Percentiles rank a stretch among this genome's conserved stretches.
Conservation (phyloP, 345 rosid genomes). For the Brassica rapa region DNA sequence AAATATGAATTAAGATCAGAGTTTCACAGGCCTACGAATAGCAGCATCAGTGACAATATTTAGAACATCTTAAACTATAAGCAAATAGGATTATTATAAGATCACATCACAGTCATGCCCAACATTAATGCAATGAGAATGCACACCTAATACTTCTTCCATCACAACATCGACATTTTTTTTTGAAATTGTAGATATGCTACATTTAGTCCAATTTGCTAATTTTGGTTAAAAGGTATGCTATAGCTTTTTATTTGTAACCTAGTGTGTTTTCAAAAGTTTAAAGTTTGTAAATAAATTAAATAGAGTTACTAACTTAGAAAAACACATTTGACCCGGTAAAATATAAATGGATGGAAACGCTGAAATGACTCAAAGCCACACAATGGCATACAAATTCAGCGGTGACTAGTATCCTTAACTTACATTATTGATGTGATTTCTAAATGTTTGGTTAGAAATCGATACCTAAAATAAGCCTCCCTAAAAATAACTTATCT, state of each 20-base stretch:
- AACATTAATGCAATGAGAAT: not conserved
- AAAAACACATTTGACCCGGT: slow-evolving; percentile 12
- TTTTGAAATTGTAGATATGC: not conserved
- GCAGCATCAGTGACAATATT: not conserved
- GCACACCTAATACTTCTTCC: not conserved
- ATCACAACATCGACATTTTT: not conserved
- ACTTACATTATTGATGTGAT: not conserved
- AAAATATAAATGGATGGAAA: slow-evolving; percentile 1
- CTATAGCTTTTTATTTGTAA: not conserved
- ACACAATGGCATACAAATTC: not conserved
- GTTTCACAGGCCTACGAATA: not conserved
- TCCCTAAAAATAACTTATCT: slow-evolving; percentile 17
- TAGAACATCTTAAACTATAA: not conserved
- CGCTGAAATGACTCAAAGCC: slow-evolving; percentile 25
- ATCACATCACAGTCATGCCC: not conserved
- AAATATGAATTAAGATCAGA: not conserved
- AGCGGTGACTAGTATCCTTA: not conserved
- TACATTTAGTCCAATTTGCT: not conserved
- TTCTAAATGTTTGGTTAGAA: not conserved
- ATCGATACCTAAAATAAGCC: not conserved
- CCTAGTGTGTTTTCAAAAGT: not conserved
- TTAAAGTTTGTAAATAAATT: not conserved
- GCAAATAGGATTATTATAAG: not conserved
- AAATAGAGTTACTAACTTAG: not conserved
- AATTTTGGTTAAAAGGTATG: not conserved